phyloP scores from a whole-genome alignment of 2,329 filamentous ascomycete species.

The Aspergillus ochraceus region DNA sequence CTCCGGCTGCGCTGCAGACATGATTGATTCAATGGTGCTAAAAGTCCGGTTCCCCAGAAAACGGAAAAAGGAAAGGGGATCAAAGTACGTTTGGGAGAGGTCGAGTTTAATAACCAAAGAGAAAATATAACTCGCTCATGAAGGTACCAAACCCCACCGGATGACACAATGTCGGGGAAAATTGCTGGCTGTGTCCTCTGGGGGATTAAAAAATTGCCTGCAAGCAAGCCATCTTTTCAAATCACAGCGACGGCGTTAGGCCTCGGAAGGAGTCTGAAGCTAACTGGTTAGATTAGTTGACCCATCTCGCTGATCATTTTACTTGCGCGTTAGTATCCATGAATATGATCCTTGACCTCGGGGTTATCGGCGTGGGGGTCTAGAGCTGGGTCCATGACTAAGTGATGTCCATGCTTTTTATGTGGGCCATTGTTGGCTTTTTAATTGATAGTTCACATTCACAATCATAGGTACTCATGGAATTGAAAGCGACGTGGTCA shows the following conservation, averaged over 20 bases:
- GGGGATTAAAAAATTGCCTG: not conserved
- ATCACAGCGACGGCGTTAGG: not conserved
- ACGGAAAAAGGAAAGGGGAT: not conserved
- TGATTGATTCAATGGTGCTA: conserved; percentile 2
- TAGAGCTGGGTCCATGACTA: not conserved
- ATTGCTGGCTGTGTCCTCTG: not conserved
- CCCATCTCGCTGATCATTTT: too few relatives aligned
- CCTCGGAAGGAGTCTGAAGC: not conserved
- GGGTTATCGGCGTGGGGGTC: not conserved
- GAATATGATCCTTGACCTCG: not conserved
- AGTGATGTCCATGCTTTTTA: not conserved
- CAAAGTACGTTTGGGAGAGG: not conserved
- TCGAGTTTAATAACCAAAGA: not conserved
- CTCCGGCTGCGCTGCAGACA: conserved; percentile 10
- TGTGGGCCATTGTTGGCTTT: not conserved
- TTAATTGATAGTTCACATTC: not conserved
- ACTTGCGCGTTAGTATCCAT: not conserved
- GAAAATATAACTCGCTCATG: not conserved
- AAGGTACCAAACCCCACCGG: not conserved
- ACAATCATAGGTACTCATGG: too few relatives aligned
- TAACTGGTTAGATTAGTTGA: not conserved
- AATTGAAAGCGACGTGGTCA: too few relatives aligned
- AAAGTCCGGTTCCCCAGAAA: not conserved
- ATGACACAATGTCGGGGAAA: not conserved
- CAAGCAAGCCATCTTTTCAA: not conserved